phyloP scores from a whole-genome alignment of 495 filamentous ascomycete species.

The Oleoguttula mirabilis region DNA sequence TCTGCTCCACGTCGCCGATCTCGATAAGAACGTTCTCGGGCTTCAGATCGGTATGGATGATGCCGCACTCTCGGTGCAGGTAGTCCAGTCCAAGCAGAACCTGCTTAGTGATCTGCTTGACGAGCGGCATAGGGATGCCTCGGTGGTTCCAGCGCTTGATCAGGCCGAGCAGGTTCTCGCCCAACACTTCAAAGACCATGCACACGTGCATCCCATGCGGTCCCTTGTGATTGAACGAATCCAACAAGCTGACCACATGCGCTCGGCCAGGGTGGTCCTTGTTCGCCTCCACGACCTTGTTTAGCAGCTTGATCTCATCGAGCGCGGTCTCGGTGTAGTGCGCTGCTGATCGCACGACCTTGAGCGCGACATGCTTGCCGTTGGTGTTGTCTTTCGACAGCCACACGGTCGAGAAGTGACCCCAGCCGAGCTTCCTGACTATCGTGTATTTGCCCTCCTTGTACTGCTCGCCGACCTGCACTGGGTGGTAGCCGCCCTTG shows the following conservation, averaged over 20 bases:
- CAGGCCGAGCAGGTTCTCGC: slow-evolving; percentile 86
- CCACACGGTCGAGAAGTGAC: slow-evolving; percentile 98
- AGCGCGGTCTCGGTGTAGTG: slow-evolving; percentile 98
- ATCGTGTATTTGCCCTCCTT: slow-evolving; percentile 96
- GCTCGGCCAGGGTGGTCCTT: slow-evolving; percentile 70
- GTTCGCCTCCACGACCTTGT: slow-evolving; percentile 91
- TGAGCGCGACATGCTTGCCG: slow-evolving; percentile 90
- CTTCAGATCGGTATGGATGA: slow-evolving; percentile 97
- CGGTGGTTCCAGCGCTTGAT: slow-evolving; percentile 98
- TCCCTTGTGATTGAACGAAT: slow-evolving; percentile 95
- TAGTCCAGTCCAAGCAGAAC: slow-evolving; percentile 92
- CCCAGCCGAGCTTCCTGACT: slow-evolving; percentile 95
- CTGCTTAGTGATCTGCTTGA: slow-evolving; percentile 98
- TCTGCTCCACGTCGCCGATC: slow-evolving; percentile 95
- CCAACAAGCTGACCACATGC: slow-evolving; percentile 88
- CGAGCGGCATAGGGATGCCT: slow-evolving; percentile 87
- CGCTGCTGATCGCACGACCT: slow-evolving; percentile 91
- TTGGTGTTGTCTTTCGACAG: slow-evolving; percentile 82
- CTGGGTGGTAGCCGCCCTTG: slow-evolving; percentile 96
- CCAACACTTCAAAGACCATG: slow-evolving; percentile 98
- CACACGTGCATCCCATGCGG: slow-evolving; percentile 94
- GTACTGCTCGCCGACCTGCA: slow-evolving; percentile 86
- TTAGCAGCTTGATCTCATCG: slow-evolving; percentile 96
- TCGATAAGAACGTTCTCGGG: slow-evolving; percentile 98
- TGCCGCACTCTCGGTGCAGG: slow-evolving; percentile 93